A percentile compares a stretch with the other conserved stretches of the same genome.
Conservation (phyloP, 768 basidiomycete species). For the Daedaleopsis sinensis region DNA sequence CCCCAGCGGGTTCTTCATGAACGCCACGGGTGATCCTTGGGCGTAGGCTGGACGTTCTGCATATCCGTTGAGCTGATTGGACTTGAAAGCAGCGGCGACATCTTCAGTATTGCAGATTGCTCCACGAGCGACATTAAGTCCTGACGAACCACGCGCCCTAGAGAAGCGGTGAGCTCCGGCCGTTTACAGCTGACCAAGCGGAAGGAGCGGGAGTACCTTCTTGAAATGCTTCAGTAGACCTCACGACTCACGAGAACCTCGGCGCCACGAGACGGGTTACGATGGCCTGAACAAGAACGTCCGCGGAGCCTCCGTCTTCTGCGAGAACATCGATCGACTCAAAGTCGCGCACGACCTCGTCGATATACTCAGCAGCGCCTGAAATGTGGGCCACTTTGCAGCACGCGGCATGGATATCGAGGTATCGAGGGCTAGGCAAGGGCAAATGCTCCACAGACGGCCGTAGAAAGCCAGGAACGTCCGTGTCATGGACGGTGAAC, state of each 20-base stretch:
- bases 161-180: background rate
- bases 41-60: conserved; percentile 86
- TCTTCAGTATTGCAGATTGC: conserved; percentile 87
- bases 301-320: background rate
- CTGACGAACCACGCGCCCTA: conserved; percentile 82
- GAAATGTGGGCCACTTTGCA: conserved; percentile 2
- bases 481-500: background rate
- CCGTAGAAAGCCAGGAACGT: background rate
- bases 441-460: background rate
- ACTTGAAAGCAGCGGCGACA: conserved; percentile 73
- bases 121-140: conserved; percentile 93
- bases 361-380: conserved; percentile 3
- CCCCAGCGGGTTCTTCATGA: conserved; percentile 79
- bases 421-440: conserved; percentile 1
- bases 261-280: background rate
- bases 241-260: no score
- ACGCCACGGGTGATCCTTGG: conserved; percentile 86
- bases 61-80: conserved; percentile 68
- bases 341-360: background rate
- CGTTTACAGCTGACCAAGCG: no score
- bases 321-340: background rate
- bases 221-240: no score
- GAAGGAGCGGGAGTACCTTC: conserved; percentile 40
- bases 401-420: conserved; percentile 3
- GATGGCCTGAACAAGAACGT: background rate